A percentile compares a stretch with the other conserved stretches of the same genome.
These are phyloP conservation scores for Pythium insidiosum DNA, from an alignment of 352 stramenopile species.

Conservation along the genomic window DNA sequence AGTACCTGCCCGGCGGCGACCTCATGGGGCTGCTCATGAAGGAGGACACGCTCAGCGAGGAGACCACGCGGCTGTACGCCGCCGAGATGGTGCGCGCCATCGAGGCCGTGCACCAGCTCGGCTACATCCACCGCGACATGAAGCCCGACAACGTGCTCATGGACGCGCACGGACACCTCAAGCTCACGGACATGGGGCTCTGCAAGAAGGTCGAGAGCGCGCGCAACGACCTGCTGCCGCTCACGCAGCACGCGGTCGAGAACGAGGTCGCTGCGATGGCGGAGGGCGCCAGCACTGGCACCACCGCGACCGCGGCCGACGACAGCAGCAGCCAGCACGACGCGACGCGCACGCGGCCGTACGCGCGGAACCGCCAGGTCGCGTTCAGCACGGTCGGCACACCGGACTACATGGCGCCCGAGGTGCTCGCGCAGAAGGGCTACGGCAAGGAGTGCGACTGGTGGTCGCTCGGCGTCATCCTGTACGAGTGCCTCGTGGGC, in stretches of 20 bases:
- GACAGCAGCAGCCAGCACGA: conserved; percentile 28
- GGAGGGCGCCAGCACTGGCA: conserved; percentile 3
- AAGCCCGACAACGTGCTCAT: conserved; percentile 97
- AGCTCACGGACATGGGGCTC: conserved; percentile 98
- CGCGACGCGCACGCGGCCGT: conserved; percentile 40
- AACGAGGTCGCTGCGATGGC: too few species aligned
- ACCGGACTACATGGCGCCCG: conserved; percentile 98
- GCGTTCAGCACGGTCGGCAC: conserved; percentile 98
- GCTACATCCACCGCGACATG: conserved; percentile 99
- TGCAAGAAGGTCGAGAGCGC: conserved; percentile 95
- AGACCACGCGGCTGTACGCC: conserved; percentile 94
- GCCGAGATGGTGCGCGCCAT: conserved; percentile 98
- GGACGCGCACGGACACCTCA: conserved; percentile 96
- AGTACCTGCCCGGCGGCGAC: conserved; percentile 98
- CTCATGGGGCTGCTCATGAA: conserved; percentile 99
- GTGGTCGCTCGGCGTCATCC: conserved; percentile 99
- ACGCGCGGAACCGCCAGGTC: conserved; percentile 78
- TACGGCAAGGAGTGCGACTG: conserved; percentile 95
- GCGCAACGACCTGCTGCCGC: conserved; percentile 63
- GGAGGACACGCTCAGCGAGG: conserved; percentile 92
- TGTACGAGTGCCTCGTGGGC: conserved; percentile 99
- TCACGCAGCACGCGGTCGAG: conserved; percentile 72
- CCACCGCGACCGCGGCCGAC: conserved; percentile 6
- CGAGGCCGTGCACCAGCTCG: conserved; percentile 95
- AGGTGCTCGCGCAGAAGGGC: conserved; percentile 93